Percentiles rank a stretch among this genome's conserved stretches.
These are phyloP conservation scores for Penicillium sp. DNA, from an alignment of 2,329 filamentous ascomycete species.

Conservation along the genomic window DNA sequence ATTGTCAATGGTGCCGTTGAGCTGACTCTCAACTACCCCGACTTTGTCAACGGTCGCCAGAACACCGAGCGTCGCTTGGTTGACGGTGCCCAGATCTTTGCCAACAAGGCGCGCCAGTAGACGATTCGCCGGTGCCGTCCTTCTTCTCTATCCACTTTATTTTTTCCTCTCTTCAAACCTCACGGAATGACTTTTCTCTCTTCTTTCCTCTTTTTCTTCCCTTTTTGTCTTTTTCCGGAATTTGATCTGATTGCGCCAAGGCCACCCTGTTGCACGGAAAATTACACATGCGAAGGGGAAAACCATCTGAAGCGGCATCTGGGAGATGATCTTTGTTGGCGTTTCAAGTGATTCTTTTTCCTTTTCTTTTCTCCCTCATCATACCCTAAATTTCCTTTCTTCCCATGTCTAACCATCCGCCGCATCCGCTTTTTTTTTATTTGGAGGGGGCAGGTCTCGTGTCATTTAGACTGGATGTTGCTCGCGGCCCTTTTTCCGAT, in stretches of 20 bases:
- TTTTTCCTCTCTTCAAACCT: conserved; percentile 1
- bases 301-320: conserved; percentile 30
- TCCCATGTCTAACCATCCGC: conserved; percentile 1
- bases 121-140: conserved; percentile 8
- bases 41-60: conserved; percentile 76
- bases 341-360: conserved; percentile 24
- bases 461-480: conserved; percentile 12
- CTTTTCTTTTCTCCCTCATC: conserved; percentile 6
- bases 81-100: conserved; percentile 56
- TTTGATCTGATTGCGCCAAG: conserved; percentile 20
- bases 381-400: background rate
- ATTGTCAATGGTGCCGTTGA: conserved; percentile 85
- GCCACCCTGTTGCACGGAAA: conserved; percentile 17
- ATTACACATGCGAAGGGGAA: conserved; percentile 16
- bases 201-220: no score
- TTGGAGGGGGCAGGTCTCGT: background rate
- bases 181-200: no score
- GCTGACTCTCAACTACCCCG: conserved; percentile 91
- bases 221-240: no score
- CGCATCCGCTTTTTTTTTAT: background rate
- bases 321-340: conserved; percentile 28
- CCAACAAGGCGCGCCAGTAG: conserved; percentile 39
- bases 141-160: conserved; percentile 3
- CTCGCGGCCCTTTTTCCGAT: conserved; percentile 14
- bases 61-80: conserved; percentile 58